These are phyloP conservation scores for Fusarium stilboides DNA, from an alignment of 2,329 filamentous ascomycete species.

Conservation along the genomic window DNA sequence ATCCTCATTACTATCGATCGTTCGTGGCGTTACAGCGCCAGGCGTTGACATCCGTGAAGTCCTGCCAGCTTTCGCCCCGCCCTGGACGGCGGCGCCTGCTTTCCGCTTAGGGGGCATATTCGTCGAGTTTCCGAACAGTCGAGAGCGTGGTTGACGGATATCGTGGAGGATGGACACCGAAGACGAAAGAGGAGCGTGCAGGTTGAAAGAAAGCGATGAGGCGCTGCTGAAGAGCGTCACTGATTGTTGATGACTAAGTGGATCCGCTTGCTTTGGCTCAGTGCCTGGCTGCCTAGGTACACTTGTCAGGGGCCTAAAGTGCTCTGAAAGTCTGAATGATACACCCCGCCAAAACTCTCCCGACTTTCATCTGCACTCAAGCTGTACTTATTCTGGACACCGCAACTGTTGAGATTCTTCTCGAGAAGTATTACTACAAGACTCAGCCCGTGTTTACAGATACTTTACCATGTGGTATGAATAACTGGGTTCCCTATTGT, in stretches of 20 bases:
- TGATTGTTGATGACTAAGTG: slow-evolving; percentile 37
- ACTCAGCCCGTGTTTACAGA: background rate
- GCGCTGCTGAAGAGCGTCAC: slow-evolving; percentile 28
- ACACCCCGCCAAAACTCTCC: slow-evolving; percentile 41
- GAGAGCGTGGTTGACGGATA: slow-evolving; percentile 10
- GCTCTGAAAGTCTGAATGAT: slow-evolving; percentile 34
- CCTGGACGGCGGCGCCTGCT: slow-evolving; percentile 66
- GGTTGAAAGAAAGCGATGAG: slow-evolving; percentile 10
- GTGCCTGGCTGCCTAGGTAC: background rate
- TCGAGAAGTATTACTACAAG: background rate
- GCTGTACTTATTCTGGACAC: slow-evolving; percentile 7
- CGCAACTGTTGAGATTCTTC: background rate
- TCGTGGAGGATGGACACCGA: slow-evolving; percentile 17
- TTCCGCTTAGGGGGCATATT: slow-evolving; percentile 81
- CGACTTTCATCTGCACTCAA: slow-evolving; percentile 18
- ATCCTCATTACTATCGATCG: slow-evolving; percentile 69
- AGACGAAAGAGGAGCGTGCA: slow-evolving; percentile 3
- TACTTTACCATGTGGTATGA: slow-evolving; percentile 57
- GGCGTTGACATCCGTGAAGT: slow-evolving; percentile 73
- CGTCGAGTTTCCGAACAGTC: slow-evolving; percentile 36
- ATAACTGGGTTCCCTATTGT: background rate
- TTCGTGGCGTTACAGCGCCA: slow-evolving; percentile 72
- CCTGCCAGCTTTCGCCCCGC: slow-evolving; percentile 68
- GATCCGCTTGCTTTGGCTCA: background rate
- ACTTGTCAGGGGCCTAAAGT: slow-evolving; percentile 28